Conservation (phyloP, 2,329 filamentous ascomycete genomes). For the Fusarium abutilonis region DNA sequence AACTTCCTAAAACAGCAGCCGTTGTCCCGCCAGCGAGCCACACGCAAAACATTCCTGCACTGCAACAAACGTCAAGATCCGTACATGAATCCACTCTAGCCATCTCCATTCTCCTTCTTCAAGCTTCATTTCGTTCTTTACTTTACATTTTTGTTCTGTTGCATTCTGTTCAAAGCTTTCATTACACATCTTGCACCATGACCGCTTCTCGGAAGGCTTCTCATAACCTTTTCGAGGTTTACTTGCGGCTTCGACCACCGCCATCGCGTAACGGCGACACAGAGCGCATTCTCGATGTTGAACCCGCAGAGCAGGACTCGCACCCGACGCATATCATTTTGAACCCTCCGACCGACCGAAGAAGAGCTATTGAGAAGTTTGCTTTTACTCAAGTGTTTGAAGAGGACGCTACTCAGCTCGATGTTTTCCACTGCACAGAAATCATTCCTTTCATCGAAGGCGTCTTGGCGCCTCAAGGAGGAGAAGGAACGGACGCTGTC, state of each 20-base stretch:
- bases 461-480: slow-evolving; percentile 76
- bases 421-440: slow-evolving; percentile 84
- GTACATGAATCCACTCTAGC: slow-evolving; percentile 40
- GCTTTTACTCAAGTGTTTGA: slow-evolving; percentile 94
- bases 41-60: slow-evolving; percentile 7
- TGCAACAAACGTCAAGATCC: slow-evolving; percentile 24
- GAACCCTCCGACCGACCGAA: slow-evolving; percentile 84
- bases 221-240: slow-evolving; percentile 85
- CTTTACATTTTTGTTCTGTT: slow-evolving; percentile 3
- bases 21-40: slow-evolving; percentile 41
- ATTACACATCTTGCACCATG: slow-evolving; percentile 47
- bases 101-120: neutral
- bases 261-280: slow-evolving; percentile 57
- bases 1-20: neutral
- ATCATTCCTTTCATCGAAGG: slow-evolving; percentile 81
- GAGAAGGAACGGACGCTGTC: slow-evolving; percentile 86
- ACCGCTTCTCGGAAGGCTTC: slow-evolving; percentile 52
- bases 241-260: slow-evolving; percentile 82
- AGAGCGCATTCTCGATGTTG: slow-evolving; percentile 83
- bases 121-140: slow-evolving; percentile 14
- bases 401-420: slow-evolving; percentile 83
- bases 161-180: slow-evolving; percentile 15
- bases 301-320: slow-evolving; percentile 60
- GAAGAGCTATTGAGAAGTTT: slow-evolving; percentile 91
- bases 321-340: slow-evolving; percentile 76